Conservation (phyloP, 495 filamentous ascomycete species). For the Talaromyces thailandensis region DNA sequence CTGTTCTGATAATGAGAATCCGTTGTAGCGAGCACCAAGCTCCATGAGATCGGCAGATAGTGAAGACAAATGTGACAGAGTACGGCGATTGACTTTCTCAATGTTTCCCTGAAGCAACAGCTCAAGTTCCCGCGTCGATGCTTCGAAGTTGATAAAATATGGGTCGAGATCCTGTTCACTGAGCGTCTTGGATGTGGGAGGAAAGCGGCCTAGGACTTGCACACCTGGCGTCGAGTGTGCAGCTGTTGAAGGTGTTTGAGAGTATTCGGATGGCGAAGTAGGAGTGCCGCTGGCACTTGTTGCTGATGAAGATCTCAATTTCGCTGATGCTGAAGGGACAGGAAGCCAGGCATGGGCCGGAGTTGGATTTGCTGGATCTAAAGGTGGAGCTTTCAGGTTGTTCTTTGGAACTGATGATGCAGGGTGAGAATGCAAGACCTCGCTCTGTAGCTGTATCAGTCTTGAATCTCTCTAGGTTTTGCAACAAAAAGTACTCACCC, state of each 20-base stretch:
- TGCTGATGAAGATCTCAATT: slow-evolving; percentile 56
- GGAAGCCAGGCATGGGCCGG: slow-evolving; percentile 85
- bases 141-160: slow-evolving; percentile 88
- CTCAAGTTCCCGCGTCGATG: slow-evolving; percentile 81
- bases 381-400: slow-evolving; percentile 83
- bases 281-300: slow-evolving; percentile 42
- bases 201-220: slow-evolving; percentile 70
- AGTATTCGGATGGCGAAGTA: slow-evolving; percentile 35
- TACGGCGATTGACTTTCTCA: slow-evolving; percentile 90
- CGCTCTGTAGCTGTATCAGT: slow-evolving; percentile 54
- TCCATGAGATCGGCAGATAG: slow-evolving; percentile 85
- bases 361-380: slow-evolving; percentile 84
- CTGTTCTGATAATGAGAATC: slow-evolving; percentile 90
- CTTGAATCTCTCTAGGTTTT: neutral
- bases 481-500: slow-evolving; percentile 45
- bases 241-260: slow-evolving; percentile 38
- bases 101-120: slow-evolving; percentile 79
- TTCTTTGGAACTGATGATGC: slow-evolving; percentile 88
- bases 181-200: slow-evolving; percentile 63
- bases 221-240: slow-evolving; percentile 51
- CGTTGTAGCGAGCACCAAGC: slow-evolving; percentile 87
- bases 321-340: slow-evolving; percentile 73
- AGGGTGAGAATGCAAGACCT: slow-evolving; percentile 84
- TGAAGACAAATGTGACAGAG: slow-evolving; percentile 70
- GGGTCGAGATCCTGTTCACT: slow-evolving; percentile 88